Evolutionary conservation across 306 rosid species (phyloP), one percentile per base, ranked within the genome.

Genomic region (Lithocarpus polystachyus): DNA sequence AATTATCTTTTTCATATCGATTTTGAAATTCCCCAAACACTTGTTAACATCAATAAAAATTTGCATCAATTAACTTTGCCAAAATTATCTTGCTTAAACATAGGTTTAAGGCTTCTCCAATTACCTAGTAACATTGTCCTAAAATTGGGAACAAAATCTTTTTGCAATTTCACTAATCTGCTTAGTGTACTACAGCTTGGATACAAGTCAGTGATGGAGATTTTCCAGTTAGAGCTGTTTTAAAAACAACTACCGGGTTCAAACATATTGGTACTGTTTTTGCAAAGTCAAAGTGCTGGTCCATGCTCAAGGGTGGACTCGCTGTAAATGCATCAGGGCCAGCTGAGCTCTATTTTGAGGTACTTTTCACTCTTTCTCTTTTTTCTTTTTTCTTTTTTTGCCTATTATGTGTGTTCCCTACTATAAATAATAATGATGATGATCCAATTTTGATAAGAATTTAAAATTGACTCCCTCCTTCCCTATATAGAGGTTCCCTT

Each of bases 221-320:
- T 40, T 85, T 74, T 56, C 77, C 73, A 2, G 85, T 94, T 28
- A 77, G 14, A 69, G 97, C 94, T 13, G 20, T 82, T 17, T 75
- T 88, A 62, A 92, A 89, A 79, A 90, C 96, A 55, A 78, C 14
- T 15, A 31, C 26, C 1, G 88, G 87, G 52, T 80, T 45, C 19
- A 81, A 75, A 48, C 70, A 84, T 64, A 88, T 81, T 28, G 97
- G 90, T 78, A 65, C 83, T 8, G 29, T 83, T 61, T 15, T 76
- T 24, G 97, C 91, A 4, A 76, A 90, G 81, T 65, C 86, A 14
- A 85, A 77, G 11, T 94, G 97, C 31, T 92, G 97, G 98, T 90
- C 97, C 67, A 86, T 94, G 93, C 89, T 94, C 51, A 94, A 94
- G 85, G 97, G 96, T 81, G 98, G 97, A 68, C 57, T 94, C 55